Base-by-base conservation (phyloP, 2,329 filamentous ascomycete genomes). In the Sclerotinia nivalis region DNA sequence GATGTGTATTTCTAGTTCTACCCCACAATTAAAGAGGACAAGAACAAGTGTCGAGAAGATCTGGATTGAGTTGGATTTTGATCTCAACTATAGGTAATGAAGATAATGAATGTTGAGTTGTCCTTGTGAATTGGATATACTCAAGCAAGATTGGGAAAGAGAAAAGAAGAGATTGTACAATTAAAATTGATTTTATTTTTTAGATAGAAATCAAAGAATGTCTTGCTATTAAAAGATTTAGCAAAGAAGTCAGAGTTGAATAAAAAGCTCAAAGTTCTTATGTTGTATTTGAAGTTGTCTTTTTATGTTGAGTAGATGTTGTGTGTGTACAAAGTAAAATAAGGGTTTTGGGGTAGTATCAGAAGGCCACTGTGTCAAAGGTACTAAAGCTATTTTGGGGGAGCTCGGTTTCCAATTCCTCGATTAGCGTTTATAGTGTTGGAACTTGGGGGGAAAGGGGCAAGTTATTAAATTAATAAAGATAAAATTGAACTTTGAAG, bases 1-100 rank as follows among this genome's bases (percentile, higher is more conserved):
- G 54, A n/a, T 62, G 37, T 47, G 34, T 62, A 54, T 45, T 45
- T 40, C 37, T 22, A 34, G 37, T 34, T 47, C 49, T 69, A 71
- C 73, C 73, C 72, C 73, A 72, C 72, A 69, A 66, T 71, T 22
- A 4, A 45, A 59, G 37, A 66, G 47, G 40, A 54, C 45, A 55
- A 60, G 56, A 62, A 54, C 18, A 45, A 31, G 28, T 52, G 49
- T 54, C 49, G n/a, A 66, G 37, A 40, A 43, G 62, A 20, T 22
- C 1, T 66, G 6, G 37, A 28, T 47, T 22, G 59, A 34, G n/a
- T 8, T 5, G 34, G 50, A 50, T 52, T 22, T 4, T 37, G 22
- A 20, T 43, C 22, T n/a, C 28, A 7, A 40, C n/a, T 20, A 5
- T 28, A 64, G 9, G 18, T 8, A 28, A 64, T 28, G 47, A 64